A percentile compares a stretch with the other conserved stretches of the same genome.
These are phyloP conservation scores for Leishmania guyanensis DNA, from an alignment of 208 protist species.

Conservation along the genomic window DNA sequence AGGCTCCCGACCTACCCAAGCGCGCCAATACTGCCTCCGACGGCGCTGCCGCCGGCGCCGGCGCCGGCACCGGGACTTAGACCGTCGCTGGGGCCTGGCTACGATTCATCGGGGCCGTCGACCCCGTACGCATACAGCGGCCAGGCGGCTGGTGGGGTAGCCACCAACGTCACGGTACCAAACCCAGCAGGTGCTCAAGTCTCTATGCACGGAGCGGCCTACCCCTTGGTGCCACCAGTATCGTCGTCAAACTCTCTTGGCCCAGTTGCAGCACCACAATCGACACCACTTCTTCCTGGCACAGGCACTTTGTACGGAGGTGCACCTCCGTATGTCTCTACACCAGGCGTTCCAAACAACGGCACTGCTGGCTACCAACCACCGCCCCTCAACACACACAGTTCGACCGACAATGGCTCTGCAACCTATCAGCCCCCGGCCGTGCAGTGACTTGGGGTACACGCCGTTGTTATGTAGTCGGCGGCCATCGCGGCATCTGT, in stretches of 20 bases:
- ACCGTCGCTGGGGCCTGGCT: background rate
- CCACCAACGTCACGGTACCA: background rate
- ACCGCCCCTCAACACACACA: background rate
- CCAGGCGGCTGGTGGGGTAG: background rate
- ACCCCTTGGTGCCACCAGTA: conserved; percentile 5
- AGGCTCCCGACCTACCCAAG: conserved; percentile 50
- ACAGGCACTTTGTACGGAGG: background rate
- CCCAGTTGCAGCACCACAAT: background rate
- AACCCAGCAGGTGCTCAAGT: background rate
- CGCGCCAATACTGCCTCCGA: conserved; percentile 49
- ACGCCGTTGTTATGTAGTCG: background rate
- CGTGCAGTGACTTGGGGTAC: background rate
- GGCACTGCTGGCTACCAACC: conserved; percentile 5
- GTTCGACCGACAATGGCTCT: background rate
- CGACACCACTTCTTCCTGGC: background rate
- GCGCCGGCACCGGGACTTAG: conserved; percentile 31
- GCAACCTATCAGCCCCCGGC: conserved; percentile 22
- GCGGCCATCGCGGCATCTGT: background rate
- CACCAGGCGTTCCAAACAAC: background rate
- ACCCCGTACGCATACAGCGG: background rate
- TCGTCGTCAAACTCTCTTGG: background rate
- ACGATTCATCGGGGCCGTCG: background rate
- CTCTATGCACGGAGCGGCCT: background rate
- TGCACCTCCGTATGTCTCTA: background rate
- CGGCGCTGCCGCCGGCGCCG: conserved; percentile 51